A percentile compares a stretch with the other conserved stretches of the same genome.
phyloP scores from a whole-genome alignment of 2,329 filamentous ascomycete species.

The Periglandula ipomoeae region DNA sequence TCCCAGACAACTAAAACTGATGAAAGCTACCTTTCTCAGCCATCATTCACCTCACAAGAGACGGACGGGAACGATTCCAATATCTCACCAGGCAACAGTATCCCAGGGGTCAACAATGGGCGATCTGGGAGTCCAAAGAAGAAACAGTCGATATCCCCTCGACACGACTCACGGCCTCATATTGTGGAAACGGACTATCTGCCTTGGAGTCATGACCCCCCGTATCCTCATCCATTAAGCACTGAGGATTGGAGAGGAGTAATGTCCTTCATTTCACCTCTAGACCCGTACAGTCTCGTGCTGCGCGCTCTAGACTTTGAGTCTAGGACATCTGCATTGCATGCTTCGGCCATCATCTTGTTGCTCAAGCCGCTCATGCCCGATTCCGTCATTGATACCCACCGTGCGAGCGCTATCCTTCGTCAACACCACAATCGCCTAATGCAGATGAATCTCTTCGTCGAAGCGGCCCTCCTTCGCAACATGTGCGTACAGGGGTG shows the following conservation, averaged over 20 bases:
- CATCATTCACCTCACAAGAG: slow-evolving; percentile 21
- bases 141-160: slow-evolving; percentile 16
- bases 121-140: slow-evolving; percentile 18
- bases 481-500: slow-evolving; percentile 52
- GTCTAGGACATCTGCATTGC: slow-evolving; percentile 44
- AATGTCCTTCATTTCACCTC: slow-evolving; percentile 23
- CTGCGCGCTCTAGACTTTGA: slow-evolving; percentile 48
- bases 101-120: slow-evolving; percentile 7
- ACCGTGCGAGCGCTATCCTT: slow-evolving; percentile 47
- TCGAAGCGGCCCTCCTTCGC: slow-evolving; percentile 50
- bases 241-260: slow-evolving; percentile 6
- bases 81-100: neutral
- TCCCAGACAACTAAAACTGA: slow-evolving; percentile 37
- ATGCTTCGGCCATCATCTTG: slow-evolving; percentile 52
- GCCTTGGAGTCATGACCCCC: slow-evolving; percentile 47
- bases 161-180: slow-evolving; percentile 29
- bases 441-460: slow-evolving; percentile 49
- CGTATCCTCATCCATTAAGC: slow-evolving; percentile 39
- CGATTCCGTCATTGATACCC: slow-evolving; percentile 41
- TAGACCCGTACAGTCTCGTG: slow-evolving; percentile 48
- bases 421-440: slow-evolving; percentile 52
- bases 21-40: slow-evolving; percentile 22
- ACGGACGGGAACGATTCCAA: slow-evolving; percentile 6
- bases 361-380: slow-evolving; percentile 50
- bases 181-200: slow-evolving; percentile 51